Conservation (phyloP, 495 filamentous ascomycete species). For the Tuber umbilicatum region DNA sequence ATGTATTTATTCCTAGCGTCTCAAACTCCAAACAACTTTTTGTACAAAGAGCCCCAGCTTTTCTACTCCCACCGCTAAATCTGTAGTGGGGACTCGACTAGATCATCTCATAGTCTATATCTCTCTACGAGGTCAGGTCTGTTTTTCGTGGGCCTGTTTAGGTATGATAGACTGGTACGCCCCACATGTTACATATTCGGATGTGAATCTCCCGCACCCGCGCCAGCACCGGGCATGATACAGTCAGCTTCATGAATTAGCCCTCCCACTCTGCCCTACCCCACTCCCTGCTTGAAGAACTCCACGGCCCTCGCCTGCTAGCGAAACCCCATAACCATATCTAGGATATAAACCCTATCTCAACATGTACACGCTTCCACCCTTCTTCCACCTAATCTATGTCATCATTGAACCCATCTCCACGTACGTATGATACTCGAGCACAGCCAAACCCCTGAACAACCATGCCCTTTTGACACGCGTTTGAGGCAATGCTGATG, state of each 20-base stretch:
- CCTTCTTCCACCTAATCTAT: slow-evolving; percentile 22
- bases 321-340: neutral
- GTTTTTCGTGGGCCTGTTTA: neutral
- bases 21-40: neutral
- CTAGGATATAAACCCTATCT: neutral
- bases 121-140: no score
- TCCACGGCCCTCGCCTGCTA: neutral
- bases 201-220: neutral
- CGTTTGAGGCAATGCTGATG: neutral
- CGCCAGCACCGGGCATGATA: neutral
- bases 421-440: slow-evolving; percentile 21
- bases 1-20: neutral
- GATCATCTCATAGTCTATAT: neutral
- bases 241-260: neutral
- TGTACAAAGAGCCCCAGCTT: neutral
- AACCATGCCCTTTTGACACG: neutral
- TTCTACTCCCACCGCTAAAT: neutral
- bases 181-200: neutral
- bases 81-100: neutral
- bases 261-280: neutral
- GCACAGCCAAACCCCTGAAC: neutral
- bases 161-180: neutral
- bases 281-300: neutral
- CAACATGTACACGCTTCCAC: slow-evolving; percentile 23
- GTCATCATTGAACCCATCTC: slow-evolving; percentile 24